Conservation (phyloP, 306 rosid genomes). For the Cucurbita ficifolia region DNA sequence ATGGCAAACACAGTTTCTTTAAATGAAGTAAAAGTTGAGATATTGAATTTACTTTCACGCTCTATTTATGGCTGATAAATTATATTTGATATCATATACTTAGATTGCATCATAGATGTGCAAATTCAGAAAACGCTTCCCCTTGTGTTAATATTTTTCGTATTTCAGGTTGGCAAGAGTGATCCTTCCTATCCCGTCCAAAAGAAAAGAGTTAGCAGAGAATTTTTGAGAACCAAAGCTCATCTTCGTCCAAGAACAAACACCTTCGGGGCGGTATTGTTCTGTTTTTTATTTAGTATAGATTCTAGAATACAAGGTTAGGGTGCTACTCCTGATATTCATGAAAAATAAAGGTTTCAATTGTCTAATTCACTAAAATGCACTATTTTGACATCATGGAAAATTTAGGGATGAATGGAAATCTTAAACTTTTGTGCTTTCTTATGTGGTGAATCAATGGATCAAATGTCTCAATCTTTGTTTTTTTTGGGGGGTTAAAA, state of each 20-base stretch:
- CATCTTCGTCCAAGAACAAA: conserved; percentile 94
- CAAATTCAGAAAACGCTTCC: not conserved
- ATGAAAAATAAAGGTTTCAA: not conserved
- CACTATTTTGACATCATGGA: not conserved
- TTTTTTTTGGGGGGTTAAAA: too few relatives aligned
- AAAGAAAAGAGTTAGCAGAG: conserved; percentile 82
- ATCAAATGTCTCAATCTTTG: not conserved
- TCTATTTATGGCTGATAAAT: not conserved
- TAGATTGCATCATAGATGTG: not conserved
- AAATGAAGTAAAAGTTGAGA: not conserved
- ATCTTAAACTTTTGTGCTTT: not conserved
- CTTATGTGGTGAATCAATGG: not conserved
- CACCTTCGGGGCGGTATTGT: conserved; percentile 88
- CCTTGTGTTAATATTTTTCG: not conserved
- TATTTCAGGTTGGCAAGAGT: conserved; percentile 64
- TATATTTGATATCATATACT: not conserved
- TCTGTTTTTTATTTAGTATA: conserved; percentile 9
- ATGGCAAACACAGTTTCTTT: not conserved
- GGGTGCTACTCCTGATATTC: not conserved
- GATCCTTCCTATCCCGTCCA: conserved; percentile 91
- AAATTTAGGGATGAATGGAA: not conserved
- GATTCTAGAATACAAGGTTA: not conserved
- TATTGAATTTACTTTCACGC: not conserved
- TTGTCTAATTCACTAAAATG: not conserved
- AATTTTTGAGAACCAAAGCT: conserved; percentile 88